Conservation (phyloP, 148 eudicot genomes). For the Fagopyrum esculentum region DNA sequence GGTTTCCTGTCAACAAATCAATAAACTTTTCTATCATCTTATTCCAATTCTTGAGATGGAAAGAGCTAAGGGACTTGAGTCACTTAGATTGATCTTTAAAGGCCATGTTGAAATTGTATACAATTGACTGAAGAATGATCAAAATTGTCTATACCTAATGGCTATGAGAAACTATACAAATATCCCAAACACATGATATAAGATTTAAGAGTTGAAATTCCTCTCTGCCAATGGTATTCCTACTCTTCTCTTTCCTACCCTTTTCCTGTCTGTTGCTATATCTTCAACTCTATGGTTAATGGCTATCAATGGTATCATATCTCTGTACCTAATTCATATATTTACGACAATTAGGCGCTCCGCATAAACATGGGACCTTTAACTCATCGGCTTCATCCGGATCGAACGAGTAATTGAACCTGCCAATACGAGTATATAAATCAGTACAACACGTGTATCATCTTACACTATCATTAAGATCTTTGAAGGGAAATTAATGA, state of each 20-base stretch:
- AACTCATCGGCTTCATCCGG: slow-evolving; percentile 74
- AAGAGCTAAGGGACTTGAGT: no score
- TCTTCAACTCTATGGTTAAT: not conserved
- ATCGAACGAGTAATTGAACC: slow-evolving; percentile 87
- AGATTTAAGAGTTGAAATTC: not conserved
- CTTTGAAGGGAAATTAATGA: not conserved
- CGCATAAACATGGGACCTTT: slow-evolving; percentile 78
- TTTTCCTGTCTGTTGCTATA: not conserved
- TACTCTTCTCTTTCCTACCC: not conserved
- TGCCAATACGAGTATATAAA: slow-evolving; percentile 18
- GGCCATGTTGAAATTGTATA: not conserved
- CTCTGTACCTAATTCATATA: slow-evolving; percentile 49
- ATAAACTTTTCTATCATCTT: no score
- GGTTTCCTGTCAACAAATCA: no score
- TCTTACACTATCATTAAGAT: not conserved
- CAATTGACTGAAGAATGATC: not conserved
- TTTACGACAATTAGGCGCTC: slow-evolving; percentile 71
- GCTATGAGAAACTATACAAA: not conserved
- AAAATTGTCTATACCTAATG: not conserved
- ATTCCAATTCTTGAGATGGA: no score
- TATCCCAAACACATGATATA: not conserved
- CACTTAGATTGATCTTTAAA: not conserved
- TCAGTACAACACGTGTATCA: not conserved
- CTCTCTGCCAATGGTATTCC: not conserved
- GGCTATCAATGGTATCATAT: not conserved